Evolutionary conservation across 2,329 filamentous ascomycete genomes (phyloP).

Genomic region (Trichothecium roseum): DNA sequence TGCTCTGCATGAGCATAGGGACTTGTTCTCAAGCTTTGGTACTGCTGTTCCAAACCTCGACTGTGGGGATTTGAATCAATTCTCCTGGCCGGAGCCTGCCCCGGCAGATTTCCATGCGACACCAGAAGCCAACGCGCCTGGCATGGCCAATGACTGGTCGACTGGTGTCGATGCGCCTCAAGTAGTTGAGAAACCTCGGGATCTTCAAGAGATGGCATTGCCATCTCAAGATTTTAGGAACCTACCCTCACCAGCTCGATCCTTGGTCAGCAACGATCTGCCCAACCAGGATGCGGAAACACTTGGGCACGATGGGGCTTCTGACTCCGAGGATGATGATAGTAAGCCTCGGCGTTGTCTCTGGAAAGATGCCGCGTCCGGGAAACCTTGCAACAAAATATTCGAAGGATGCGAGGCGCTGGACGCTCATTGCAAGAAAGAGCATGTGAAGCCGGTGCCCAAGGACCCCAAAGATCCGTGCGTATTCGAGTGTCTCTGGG

Average conservation of each 20-base stretch:
- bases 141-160: too few species aligned
- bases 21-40: conserved; percentile 3
- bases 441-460: conserved; percentile 35
- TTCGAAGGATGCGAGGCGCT: conserved; percentile 37
- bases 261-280: too few species aligned
- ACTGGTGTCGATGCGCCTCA: too few species aligned
- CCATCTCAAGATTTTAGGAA: too few species aligned
- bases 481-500: conserved; percentile 47
- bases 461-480: conserved; percentile 26
- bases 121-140: too few species aligned
- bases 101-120: too few species aligned
- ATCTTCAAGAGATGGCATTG: too few species aligned
- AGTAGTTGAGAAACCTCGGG: too few species aligned
- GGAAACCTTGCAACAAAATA: conserved; percentile 18
- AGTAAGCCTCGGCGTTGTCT: conserved; percentile 12
- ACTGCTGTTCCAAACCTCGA: not conserved
- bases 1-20: conserved; percentile 16
- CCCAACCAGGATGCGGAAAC: too few species aligned
- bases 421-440: conserved; percentile 42
- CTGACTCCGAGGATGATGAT: too few species aligned
- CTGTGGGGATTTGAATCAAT: not conserved
- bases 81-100: not conserved
- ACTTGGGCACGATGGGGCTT: too few species aligned
- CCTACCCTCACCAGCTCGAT: too few species aligned
- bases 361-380: conserved; percentile 16